Percentiles rank a stretch among this genome's conserved stretches.
These are phyloP conservation scores for Aquilaria yunnanensis DNA, from an alignment of 345 rosid genomes.

Conservation along the genomic window DNA sequence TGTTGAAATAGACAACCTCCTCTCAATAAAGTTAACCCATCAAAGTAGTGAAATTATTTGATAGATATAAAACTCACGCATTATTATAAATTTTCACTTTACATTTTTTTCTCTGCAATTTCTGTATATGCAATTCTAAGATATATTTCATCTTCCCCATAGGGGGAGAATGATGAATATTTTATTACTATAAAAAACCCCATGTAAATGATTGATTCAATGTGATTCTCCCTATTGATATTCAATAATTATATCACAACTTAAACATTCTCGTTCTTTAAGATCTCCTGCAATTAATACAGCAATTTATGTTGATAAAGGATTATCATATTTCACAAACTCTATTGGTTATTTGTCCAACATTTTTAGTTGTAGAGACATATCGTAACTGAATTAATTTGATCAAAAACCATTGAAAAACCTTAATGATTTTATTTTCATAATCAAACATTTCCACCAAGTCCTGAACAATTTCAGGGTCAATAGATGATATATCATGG, in stretches of 20 bases:
- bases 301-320: background rate
- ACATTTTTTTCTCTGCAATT: too few species aligned
- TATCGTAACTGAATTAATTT: background rate
- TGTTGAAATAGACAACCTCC: background rate
- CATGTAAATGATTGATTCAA: background rate
- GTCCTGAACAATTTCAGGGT: background rate
- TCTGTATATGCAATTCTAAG: background rate
- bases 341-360: background rate
- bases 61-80: background rate
- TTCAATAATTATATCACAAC: too few species aligned
- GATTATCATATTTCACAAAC: background rate
- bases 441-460: background rate
- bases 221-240: background rate
- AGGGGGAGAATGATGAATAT: conserved; percentile 2
- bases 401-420: background rate
- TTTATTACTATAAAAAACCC: background rate
- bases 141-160: background rate
- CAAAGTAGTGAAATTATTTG: background rate
- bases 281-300: background rate
- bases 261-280: too few species aligned
- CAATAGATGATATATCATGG: background rate
- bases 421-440: background rate
- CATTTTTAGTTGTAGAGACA: background rate
- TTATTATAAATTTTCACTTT: too few species aligned
- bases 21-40: background rate